Evolutionary conservation across 2,329 filamentous ascomycete genomes (phyloP), one percentile per base, ranked within the genome.

Genomic region (Talaromyces sp.): DNA sequence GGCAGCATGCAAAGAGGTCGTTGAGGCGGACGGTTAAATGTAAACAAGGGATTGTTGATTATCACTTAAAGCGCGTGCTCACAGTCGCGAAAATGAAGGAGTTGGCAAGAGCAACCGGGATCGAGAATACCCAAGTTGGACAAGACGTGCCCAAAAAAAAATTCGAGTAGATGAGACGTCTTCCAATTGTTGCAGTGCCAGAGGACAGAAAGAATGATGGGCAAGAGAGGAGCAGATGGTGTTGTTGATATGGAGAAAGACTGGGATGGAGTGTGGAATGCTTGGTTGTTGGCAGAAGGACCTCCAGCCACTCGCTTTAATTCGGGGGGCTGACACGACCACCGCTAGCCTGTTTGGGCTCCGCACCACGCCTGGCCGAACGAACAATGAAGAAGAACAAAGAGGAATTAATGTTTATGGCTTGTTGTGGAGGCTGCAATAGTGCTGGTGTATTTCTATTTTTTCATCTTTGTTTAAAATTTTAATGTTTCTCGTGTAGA

Each of bases 241-340:
- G 50, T 57, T 63, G 61, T 62, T 62, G 60, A 31, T 52, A 52
- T 52, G 48, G 14, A 52, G 48, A 33, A 52, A 33, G 48, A 50
- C 47, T 50, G 24, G 47, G 47, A 31, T 33, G 47, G 24, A 45
- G 48, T 45, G 33, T 1, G 61, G 50, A 63, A 62, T 62, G 60
- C 52, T 8, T 62, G 60, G 59, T 39, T 50, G 59, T 61, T 62
- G 47, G n/a, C 37, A 33, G 37, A 31, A 33, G 39, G 56, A 64
- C 33, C 56, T 14, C 64, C 64, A 65, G 64, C 64, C 64, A 59
- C 64, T 62, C n/a, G 48, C 35, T 47, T 52, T 57, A 65, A 65
- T 65, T 65, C 60, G 64, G 60, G 60, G 59, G 64, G 64, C 59
- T 65, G 64, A 60, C 64, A 22, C 14, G 10, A 35, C 19, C 22